Evolutionary conservation across 306 rosid species (phyloP), one percentile per base, ranked within the genome.

Genomic region (Quercus alba): DNA sequence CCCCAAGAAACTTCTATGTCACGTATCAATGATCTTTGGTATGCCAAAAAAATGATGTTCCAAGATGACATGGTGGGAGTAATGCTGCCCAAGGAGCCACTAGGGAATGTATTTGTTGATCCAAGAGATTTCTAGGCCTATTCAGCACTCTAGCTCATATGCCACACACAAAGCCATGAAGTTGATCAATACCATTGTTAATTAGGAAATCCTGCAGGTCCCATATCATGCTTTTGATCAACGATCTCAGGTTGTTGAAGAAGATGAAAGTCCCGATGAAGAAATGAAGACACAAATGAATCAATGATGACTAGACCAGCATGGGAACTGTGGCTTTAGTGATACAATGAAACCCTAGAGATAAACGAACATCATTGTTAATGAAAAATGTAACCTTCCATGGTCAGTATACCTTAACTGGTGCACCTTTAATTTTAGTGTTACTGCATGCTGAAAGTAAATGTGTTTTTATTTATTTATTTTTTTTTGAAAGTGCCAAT

Each of bases 61-160:
- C 74, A 76, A 3, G 86, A 78, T 19, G 85, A 77, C 44, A 69
- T 81, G 21, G 88, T 88, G 73, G 84, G 58, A 75, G 4, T 80
- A 18, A 19, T 67, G 77, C 55, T 83, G 25, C 51, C 82, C 81
- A 82, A 83, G 79, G 89, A 86, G 76, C 85, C 82, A 76, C 56
- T 86, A 1, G 90, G 87, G 77, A 87, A 89, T 80, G 91, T 87
- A 62, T 87, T 90, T 78, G 89, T 90, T 52, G 97, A 92, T 81
- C 97, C 97, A 72, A 90, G 93, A 74, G 97, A 92, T 31, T 90
- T 92, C 70, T 92, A 87, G 85, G 55, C 57, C 52, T 71, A 41
- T 14, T 63, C 6, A 6, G 21, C 19, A 56, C 54, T 49, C 17
- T 12, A 49, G 54, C 54, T 49, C 54, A 49, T 49, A 5, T 49